A percentile compares a stretch with the other conserved stretches of the same genome.
These are phyloP conservation scores for Salicornia ramosissima DNA, from an alignment of 148 eudicot species.

Conservation along the genomic window DNA sequence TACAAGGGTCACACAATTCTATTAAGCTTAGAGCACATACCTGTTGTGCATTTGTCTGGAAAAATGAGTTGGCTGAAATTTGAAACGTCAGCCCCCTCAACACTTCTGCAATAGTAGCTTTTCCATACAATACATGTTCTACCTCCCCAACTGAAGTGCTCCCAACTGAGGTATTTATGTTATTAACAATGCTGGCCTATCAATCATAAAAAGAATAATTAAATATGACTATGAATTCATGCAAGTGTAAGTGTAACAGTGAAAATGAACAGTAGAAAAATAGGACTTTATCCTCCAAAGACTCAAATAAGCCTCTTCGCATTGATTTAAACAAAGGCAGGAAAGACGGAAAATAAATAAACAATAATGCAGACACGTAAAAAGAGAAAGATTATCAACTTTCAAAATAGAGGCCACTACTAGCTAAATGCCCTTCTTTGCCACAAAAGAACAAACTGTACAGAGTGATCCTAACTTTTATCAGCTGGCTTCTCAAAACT, in stretches of 20 bases:
- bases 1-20: background rate
- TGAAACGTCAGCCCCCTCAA: constrained; percentile 83
- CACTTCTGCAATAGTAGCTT: constrained; percentile 71
- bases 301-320: background rate
- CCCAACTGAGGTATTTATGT: constrained; percentile 87
- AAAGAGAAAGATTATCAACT: constrained; percentile 2
- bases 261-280: background rate
- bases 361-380: background rate
- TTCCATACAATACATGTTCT: constrained; percentile 72
- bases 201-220: constrained; percentile 6
- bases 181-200: constrained; percentile 90
- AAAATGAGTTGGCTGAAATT: constrained; percentile 98
- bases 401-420: background rate
- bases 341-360: background rate
- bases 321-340: background rate
- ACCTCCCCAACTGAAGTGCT: constrained; percentile 89
- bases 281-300: background rate
- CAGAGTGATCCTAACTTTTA: background rate
- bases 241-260: background rate
- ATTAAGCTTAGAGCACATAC: constrained; percentile 29
- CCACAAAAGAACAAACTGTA: background rate
- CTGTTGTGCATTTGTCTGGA: constrained; percentile 93
- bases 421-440: background rate
- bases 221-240: background rate
- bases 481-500: background rate